phyloP scores from a whole-genome alignment of 2,329 filamentous ascomycete species.

The Orbilia ellipsospora region DNA sequence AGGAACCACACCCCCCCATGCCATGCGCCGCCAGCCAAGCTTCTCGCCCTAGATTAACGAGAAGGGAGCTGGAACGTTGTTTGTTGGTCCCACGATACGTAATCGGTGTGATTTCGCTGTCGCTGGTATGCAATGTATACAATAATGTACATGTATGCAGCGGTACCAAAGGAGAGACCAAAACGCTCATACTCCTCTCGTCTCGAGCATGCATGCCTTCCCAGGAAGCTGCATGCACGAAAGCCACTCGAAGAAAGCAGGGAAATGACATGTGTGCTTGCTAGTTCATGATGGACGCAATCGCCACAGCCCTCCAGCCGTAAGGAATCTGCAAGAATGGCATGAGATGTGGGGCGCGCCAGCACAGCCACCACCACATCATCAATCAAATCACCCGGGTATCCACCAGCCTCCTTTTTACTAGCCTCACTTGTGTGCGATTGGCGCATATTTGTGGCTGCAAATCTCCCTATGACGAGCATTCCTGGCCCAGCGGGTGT shows the following conservation, averaged over 20 bases:
- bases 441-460: constrained; percentile 51
- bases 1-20: too few species aligned
- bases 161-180: constrained; percentile 4
- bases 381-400: constrained; percentile 1
- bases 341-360: constrained; percentile 14
- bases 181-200: constrained; percentile 40
- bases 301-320: constrained; percentile 45
- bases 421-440: constrained; percentile 54
- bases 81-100: constrained; percentile 15
- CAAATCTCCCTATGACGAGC: constrained; percentile 25
- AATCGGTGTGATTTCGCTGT: background rate
- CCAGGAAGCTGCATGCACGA: constrained; percentile 30
- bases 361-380: constrained; percentile 53
- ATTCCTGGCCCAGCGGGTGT: constrained; percentile 15
- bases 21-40: background rate
- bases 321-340: constrained; percentile 40
- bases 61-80: background rate
- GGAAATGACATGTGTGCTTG: background rate
- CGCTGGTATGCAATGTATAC: constrained; percentile 2
- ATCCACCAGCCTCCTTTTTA: constrained; percentile 40
- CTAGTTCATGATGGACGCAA: constrained; percentile 31
- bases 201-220: constrained; percentile 25
- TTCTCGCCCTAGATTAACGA: constrained; percentile 38
- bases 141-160: background rate
- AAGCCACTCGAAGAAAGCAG: constrained; percentile 3